phyloP scores from a whole-genome alignment of 83 land plant genomes.

The Picea abies region DNA sequence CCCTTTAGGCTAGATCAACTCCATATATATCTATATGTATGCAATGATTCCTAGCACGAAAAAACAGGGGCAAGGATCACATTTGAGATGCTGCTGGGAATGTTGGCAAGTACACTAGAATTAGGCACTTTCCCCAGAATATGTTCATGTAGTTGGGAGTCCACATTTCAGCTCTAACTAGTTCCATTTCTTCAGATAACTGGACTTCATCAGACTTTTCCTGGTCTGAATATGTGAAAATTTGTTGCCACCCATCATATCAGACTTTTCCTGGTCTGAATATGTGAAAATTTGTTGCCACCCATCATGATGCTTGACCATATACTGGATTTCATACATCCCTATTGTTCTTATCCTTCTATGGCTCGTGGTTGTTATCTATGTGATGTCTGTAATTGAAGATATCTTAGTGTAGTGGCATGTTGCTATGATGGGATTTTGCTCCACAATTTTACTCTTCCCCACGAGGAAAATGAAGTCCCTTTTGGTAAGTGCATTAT shows the following conservation, averaged over 20 bases:
- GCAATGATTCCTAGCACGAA: neutral
- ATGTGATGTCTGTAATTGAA: too few relatives aligned
- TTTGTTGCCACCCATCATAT: neutral
- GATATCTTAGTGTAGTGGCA: too few relatives aligned
- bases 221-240: neutral
- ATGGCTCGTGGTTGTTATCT: too few relatives aligned
- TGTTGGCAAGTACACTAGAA: neutral
- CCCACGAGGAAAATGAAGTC: neutral
- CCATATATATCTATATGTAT: neutral
- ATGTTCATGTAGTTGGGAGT: neutral
- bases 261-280: neutral
- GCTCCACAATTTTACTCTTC: too few relatives aligned
- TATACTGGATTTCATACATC: neutral
- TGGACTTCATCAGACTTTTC: neutral
- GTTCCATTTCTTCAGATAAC: neutral
- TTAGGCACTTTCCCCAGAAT: neutral
- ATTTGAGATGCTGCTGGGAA: neutral
- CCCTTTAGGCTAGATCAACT: too few relatives aligned
- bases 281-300: neutral
- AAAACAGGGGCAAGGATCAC: neutral
- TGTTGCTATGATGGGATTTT: too few relatives aligned
- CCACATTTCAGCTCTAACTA: neutral
- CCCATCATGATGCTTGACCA: neutral
- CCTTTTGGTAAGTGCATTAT: neutral
- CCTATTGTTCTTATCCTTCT: neutral